Evolutionary conservation across 2,329 filamentous ascomycete species (phyloP).

Genomic region (Exophiala aquamarina): DNA sequence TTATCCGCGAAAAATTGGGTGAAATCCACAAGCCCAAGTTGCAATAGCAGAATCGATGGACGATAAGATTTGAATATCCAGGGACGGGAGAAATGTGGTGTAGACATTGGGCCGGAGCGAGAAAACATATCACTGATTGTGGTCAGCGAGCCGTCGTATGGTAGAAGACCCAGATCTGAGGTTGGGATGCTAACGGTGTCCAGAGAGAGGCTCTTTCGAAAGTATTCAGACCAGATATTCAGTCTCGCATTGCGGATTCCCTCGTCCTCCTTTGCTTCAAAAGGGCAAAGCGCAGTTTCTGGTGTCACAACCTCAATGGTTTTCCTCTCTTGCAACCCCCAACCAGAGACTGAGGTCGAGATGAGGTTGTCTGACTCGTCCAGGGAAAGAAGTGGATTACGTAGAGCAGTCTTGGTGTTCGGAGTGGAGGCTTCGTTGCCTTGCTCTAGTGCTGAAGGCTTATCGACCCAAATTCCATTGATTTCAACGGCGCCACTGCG

Average conservation of each 20-base stretch:
- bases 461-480: slow-evolving; percentile 32
- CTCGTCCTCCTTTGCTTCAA: not conserved
- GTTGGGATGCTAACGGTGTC: slow-evolving; percentile 4
- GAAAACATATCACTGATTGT: slow-evolving; percentile 21
- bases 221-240: slow-evolving; percentile 5
- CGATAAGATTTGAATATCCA: slow-evolving; percentile 38
- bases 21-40: slow-evolving; percentile 19
- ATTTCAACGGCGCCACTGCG: slow-evolving; percentile 28
- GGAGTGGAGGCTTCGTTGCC: too few relatives aligned
- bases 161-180: slow-evolving; percentile 8
- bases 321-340: not conserved
- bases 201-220: slow-evolving; percentile 2
- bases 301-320: slow-evolving; percentile 25
- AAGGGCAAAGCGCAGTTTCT: slow-evolving; percentile 2
- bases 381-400: not conserved
- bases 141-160: not conserved
- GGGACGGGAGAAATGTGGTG: slow-evolving; percentile 32
- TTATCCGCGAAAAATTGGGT: slow-evolving; percentile 6
- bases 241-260: slow-evolving; percentile 1
- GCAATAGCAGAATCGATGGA: slow-evolving; percentile 36
- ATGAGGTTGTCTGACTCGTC: not conserved
- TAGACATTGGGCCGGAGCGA: slow-evolving; percentile 30
- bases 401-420: not conserved
- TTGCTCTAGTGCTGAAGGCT: not conserved
- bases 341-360: too few relatives aligned